Percentiles rank a stretch among this genome's conserved stretches.
Conservation (phyloP, 2,329 filamentous ascomycete genomes). For the Mollisiaceae sp. region DNA sequence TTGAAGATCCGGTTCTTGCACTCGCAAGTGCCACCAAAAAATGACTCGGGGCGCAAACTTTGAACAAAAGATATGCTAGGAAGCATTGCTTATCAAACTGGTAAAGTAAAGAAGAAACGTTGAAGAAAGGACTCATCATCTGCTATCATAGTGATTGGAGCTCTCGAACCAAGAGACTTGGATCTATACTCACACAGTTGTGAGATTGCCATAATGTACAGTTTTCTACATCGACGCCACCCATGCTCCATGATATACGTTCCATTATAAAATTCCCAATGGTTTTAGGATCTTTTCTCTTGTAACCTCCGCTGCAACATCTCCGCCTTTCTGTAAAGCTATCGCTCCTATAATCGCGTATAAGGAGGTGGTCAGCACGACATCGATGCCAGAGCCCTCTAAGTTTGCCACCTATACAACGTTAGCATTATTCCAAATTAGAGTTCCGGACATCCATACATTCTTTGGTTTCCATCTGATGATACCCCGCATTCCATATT, state of each 20-base stretch:
- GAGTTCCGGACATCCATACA: slow-evolving; percentile 52
- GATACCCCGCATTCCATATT: slow-evolving; percentile 74
- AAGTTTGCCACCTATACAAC: slow-evolving; percentile 65
- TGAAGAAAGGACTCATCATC: neutral
- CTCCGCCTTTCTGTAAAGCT: slow-evolving; percentile 84
- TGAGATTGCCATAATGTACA: slow-evolving; percentile 34
- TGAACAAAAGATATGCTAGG: too few relatives aligned
- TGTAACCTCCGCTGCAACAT: slow-evolving; percentile 74
- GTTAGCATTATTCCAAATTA: slow-evolving; percentile 30
- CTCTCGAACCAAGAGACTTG: neutral
- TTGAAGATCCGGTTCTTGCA: too few relatives aligned
- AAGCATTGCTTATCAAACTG: too few relatives aligned
- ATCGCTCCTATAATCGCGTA: slow-evolving; percentile 89
- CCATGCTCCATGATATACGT: slow-evolving; percentile 26
- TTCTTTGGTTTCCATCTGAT: slow-evolving; percentile 87
- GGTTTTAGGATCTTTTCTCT: slow-evolving; percentile 62
- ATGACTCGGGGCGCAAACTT: too few relatives aligned
- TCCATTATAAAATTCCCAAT: slow-evolving; percentile 39
- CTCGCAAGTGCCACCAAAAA: too few relatives aligned
- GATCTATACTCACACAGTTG: slow-evolving; percentile 8
- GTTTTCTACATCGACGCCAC: slow-evolving; percentile 34
- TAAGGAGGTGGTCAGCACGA: slow-evolving; percentile 77
- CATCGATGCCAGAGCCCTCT: slow-evolving; percentile 71
- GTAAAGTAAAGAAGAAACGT: neutral
- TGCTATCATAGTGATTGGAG: neutral